Conservation (phyloP, 148 eudicot genomes). For the Talinum fruticosum region DNA sequence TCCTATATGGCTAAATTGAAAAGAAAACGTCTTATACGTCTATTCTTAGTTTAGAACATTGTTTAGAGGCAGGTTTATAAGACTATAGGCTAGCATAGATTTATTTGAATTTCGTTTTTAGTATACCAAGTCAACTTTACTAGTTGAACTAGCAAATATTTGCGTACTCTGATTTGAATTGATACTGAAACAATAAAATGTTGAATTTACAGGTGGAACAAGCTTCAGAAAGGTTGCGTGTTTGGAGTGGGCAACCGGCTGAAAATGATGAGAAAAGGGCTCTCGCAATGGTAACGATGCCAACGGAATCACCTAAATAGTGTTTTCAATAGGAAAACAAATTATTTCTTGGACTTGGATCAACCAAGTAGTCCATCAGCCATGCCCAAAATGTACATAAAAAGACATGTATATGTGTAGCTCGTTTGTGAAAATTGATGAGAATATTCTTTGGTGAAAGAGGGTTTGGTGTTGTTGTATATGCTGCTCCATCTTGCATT, state of each 20-base stretch:
- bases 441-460: not conserved
- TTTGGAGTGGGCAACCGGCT: slow-evolving; percentile 46
- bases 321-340: not conserved
- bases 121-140: not conserved
- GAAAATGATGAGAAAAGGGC: slow-evolving; percentile 24
- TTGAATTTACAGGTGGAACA: slow-evolving; percentile 51
- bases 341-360: not conserved
- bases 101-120: too few species aligned
- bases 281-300: slow-evolving; percentile 25
- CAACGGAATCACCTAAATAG: slow-evolving; percentile 1
- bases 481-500: not conserved
- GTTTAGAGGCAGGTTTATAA: too few species aligned
- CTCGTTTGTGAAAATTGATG: not conserved
- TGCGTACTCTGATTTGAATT: too few species aligned
- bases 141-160: not conserved
- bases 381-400: not conserved
- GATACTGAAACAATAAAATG: not conserved
- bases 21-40: too few species aligned
- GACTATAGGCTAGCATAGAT: too few species aligned
- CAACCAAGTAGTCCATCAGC: not conserved
- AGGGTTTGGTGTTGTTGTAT: not conserved
- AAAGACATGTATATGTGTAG: not conserved
- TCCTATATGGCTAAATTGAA: too few species aligned
- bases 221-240: slow-evolving; percentile 54
- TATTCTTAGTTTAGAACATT: too few species aligned